Evolutionary conservation across 805 yeast species (phyloP).

Genomic region (Zygoascus flipseniorum): DNA sequence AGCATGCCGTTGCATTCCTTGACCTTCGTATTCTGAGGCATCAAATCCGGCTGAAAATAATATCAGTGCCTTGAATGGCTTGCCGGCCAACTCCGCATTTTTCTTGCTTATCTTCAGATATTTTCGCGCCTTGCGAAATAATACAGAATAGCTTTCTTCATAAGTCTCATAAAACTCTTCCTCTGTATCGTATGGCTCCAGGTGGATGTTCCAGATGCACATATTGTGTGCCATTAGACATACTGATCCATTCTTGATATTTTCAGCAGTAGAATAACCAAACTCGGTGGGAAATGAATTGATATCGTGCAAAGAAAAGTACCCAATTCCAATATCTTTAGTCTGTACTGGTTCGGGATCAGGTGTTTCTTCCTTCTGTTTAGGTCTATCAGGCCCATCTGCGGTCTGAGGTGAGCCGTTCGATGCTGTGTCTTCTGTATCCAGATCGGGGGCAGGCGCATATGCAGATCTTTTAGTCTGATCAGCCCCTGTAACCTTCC

Average conservation of each 20-base stretch:
- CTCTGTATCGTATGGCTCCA: conserved; percentile 53
- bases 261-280: conserved; percentile 65
- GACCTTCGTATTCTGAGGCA: conserved; percentile 74
- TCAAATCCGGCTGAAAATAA: conserved; percentile 85
- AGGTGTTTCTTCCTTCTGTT: not conserved
- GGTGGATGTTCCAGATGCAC: conserved; percentile 77
- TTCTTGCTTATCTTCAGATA: conserved; percentile 33
- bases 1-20: conserved; percentile 78
- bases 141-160: conserved; percentile 47
- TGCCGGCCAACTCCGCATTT: conserved; percentile 22
- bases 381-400: not conserved
- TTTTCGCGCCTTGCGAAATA: conserved; percentile 59
- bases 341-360: conserved; percentile 7
- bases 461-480: not conserved
- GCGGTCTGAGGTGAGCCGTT: not conserved
- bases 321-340: conserved; percentile 48
- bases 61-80: conserved; percentile 48
- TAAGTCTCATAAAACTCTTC: conserved; percentile 61
- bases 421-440: not conserved
- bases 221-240: conserved; percentile 71
- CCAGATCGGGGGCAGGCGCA: not conserved
- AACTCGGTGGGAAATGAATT: conserved; percentile 79
- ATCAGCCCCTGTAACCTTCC: not conserved
- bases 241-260: conserved; percentile 66
- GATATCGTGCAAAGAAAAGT: conserved; percentile 76